Percentiles rank a stretch among this genome's conserved stretches.
These are phyloP conservation scores for Umbelopsis sp. DNA, from an alignment of 371 early-diverging fungal genomes.

Conservation along the genomic window DNA sequence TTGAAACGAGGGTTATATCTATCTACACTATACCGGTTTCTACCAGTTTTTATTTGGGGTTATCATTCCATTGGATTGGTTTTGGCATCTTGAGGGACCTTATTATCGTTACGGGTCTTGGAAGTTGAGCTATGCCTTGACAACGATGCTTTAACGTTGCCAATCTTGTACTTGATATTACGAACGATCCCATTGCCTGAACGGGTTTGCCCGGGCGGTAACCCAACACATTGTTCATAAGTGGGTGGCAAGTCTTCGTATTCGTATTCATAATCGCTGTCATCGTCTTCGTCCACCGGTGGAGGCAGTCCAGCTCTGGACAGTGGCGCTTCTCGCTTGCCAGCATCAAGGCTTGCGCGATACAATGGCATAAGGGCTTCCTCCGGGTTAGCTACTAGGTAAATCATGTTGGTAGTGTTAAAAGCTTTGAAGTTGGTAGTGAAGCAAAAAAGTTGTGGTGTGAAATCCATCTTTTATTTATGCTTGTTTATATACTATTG, in stretches of 20 bases:
- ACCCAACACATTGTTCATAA: background rate
- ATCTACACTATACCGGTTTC: background rate
- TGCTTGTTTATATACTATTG: background rate
- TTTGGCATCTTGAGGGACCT: constrained; percentile 9
- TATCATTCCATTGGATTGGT: constrained; percentile 15
- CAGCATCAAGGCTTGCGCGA: background rate
- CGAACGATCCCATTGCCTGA: background rate
- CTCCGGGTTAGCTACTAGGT: background rate
- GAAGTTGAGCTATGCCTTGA: background rate
- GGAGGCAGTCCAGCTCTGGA: constrained; percentile 3
- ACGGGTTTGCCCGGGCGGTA: background rate
- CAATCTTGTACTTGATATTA: constrained; percentile 9
- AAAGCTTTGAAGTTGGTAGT: no score
- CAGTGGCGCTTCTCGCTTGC: background rate
- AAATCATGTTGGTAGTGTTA: background rate
- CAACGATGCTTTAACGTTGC: background rate
- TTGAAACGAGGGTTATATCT: background rate
- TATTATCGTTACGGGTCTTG: background rate
- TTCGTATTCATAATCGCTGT: background rate
- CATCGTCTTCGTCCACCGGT: background rate
- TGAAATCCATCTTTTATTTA: background rate
- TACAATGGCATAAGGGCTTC: background rate
- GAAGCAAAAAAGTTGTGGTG: background rate
- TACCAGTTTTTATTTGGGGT: background rate
- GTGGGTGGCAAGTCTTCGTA: background rate